Base-by-base conservation (phyloP, 352 stramenopile genomes). In the Phytophthora sojae region DNA sequence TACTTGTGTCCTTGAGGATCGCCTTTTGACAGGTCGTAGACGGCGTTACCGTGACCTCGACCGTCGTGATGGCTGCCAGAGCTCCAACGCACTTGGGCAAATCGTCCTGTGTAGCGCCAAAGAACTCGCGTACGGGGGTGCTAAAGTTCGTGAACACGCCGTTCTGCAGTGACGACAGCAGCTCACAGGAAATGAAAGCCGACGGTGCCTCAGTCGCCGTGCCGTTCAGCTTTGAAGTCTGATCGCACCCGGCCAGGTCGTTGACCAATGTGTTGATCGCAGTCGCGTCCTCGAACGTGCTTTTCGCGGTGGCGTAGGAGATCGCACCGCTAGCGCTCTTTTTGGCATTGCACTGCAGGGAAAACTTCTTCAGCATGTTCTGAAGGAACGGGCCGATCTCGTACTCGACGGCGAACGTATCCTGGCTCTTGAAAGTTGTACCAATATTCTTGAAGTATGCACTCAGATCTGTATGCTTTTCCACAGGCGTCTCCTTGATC, bases 101-200 rank as follows among this genome's bases (percentile, higher is more conserved):
- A 21, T 91, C 63, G 21, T 80, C 65, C 23, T 73, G 54, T 0
- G 80, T 71, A 7, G 64, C 77, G 25, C 81, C 74, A 49, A 90
- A 91, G 29, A 86, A 81, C 12, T 81, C 49, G 8, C 83, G 83
- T 19, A 91, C 80, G n/a, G 80, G 80, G 8, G 80, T 70, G 51
- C 85, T 93, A 50, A 90, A 91, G 62, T 89, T 93, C 14, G 83
- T 91, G 60, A 93, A 91, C 11, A 88, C 83, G n/a, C 85, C 82
- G 53, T 93, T 93, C 64, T 90, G 80, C 49, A 89, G 64, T 8
- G 80, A 85, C 49, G 82, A 75, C 62, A 93, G 84, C 50, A 93
- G 64, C 52, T 93, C 82, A 29, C 85, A 93, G 15, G 83, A 80
- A 58, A 91, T 84, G 42, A 82, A 86, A 4, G 83, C 83, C 57